Evolutionary conservation across 805 yeast species (phyloP).

Genomic region (Komagataella populi): DNA sequence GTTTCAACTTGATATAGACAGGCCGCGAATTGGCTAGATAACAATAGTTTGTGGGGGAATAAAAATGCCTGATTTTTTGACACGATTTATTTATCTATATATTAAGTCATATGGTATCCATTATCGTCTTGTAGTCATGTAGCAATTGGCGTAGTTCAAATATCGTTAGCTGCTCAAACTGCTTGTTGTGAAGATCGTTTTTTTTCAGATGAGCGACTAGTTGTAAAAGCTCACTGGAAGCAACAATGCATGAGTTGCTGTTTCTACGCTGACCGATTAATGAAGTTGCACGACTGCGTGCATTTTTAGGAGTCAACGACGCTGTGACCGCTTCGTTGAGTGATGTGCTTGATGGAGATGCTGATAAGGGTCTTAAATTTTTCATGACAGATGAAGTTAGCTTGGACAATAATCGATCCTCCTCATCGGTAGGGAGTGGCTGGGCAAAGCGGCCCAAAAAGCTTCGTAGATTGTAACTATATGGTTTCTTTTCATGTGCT

Average conservation of each 20-base stretch:
- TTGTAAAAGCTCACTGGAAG: not conserved
- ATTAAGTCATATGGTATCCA: not conserved
- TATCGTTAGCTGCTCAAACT: not conserved
- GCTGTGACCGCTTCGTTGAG: not conserved
- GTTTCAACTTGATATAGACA: not conserved
- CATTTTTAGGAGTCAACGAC: not conserved
- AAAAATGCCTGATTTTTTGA: not conserved
- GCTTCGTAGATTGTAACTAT: slow-evolving; percentile 3
- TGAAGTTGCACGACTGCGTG: not conserved
- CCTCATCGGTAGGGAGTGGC: not conserved
- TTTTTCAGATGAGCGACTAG: not conserved
- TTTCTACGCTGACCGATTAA: not conserved
- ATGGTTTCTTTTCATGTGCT: slow-evolving; percentile 8
- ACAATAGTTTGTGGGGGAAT: not conserved
- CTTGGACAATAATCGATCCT: not conserved
- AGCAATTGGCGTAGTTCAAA: not conserved
- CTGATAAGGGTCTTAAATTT: not conserved
- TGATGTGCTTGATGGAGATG: not conserved
- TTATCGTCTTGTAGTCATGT: not conserved
- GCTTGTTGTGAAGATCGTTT: not conserved
- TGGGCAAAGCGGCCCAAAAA: slow-evolving; percentile 1
- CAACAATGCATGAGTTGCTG: not conserved
- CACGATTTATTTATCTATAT: not conserved
- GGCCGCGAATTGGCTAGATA: not conserved
- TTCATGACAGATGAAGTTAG: slow-evolving; percentile 1